Evolutionary conservation across 1,284 basidiomycete genomes (phyloP), one percentile per base, ranked within the genome.

Genomic region (Omphalotus olearius): DNA sequence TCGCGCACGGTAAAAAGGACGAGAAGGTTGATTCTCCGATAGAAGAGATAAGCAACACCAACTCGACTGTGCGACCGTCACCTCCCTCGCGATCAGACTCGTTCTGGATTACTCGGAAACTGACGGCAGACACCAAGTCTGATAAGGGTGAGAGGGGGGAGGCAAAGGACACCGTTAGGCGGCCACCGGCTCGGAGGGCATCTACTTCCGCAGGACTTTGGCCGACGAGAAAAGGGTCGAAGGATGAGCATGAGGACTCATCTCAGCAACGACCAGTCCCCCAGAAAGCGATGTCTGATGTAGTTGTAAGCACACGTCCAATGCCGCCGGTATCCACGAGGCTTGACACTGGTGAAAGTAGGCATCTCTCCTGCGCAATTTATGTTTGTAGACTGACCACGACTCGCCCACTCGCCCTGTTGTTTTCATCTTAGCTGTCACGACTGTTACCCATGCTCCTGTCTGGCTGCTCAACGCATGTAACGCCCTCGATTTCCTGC

Each of bases 381-480:
- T 23, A 23, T 23, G 23, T 23, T 5, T 23, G 23, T 23, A 5
- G 5, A 23, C 23, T 23, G 23, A 23, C 23, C 23, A 23, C 5
- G 23, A n/a, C n/a, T n/a, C n/a, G n/a, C n/a, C n/a, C 45, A 56
- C 18, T 39, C 6, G 11, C n/a, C 49, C 7, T 33, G 33, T 52
- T 17, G 30, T 17, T 28, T 26, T 37, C 48, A 50, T 33, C 30
- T 39, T 56, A 76, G 71, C 67, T 25, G 71, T 77, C 18, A 80
- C 79, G 0, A 77, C 78, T 0, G 70, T 78, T 5, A 72, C 78
- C 9, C 77, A 85, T 54, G 86, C 81, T 4, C 86, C 86, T 0
- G 68, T 78, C 0, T 89, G 86, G 86, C 74, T 89, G 23, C 62
- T 89, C 50, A 87, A 88, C 59, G 87, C 86, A 3, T 83, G 81